Evolutionary conservation across 176 grass and related monocot genomes (phyloP).

Genomic region (Zea mays): Zm-B73-REFERENCE-NAM-5.0 NC_050103.1:166220501-166221000

Average conservation of each 20-base stretch:
- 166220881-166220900: conserved; percentile 1
- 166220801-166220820: conserved; percentile 22
- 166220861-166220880: conserved; percentile 34
- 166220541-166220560: too few species aligned
- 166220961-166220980: background rate
- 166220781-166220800: conserved; percentile 42
- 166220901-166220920: background rate
- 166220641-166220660: background rate
- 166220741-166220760: background rate
- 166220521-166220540: too few species aligned
- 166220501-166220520: too few species aligned
- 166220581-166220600: background rate
- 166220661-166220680: conserved; percentile 9
- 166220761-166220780: background rate
- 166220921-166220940: background rate
- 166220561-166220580: too few species aligned
- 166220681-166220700: conserved; percentile 5
- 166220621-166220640: background rate
- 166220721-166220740: background rate
- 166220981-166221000: conserved; percentile 40
- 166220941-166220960: background rate
- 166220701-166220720: background rate
- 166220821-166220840: background rate
- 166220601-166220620: conserved; percentile 5
- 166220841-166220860: conserved; percentile 16